Conservation (phyloP, 2,329 filamentous ascomycete species). For the Talaromyces amestolkiae region DNA sequence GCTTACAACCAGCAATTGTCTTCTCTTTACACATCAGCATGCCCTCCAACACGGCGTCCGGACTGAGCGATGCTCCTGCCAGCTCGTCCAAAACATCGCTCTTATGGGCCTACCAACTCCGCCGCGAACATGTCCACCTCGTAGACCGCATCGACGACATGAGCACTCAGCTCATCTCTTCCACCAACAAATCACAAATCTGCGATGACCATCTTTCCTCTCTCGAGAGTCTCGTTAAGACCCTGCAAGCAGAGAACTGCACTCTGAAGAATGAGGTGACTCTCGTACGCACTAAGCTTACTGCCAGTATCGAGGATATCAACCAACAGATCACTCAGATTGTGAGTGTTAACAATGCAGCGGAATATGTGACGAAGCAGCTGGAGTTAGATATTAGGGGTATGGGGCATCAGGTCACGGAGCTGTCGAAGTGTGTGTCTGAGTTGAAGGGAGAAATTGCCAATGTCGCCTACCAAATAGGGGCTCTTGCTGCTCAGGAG, state of each 20-base stretch:
- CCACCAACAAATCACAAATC: conserved; percentile 11
- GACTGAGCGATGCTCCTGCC: conserved; percentile 8
- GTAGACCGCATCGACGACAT: conserved; percentile 28
- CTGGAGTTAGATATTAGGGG: background rate
- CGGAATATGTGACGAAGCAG: background rate
- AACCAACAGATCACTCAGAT: conserved; percentile 12
- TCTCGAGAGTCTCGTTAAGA: conserved; percentile 15
- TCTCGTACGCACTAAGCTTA: conserved; percentile 6
- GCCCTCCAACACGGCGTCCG: conserved; percentile 7
- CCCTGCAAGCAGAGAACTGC: conserved; percentile 18
- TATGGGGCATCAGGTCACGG: conserved; percentile 5
- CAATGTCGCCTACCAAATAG: background rate
- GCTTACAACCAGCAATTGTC: too few relatives aligned
- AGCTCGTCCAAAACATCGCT: conserved; percentile 25
- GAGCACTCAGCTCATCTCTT: conserved; percentile 20
- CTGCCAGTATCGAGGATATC: conserved; percentile 11
- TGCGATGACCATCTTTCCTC: conserved; percentile 11
- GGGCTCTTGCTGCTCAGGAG: background rate
- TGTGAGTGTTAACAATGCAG: background rate
- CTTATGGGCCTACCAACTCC: conserved; percentile 42
- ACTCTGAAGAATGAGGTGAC: conserved; percentile 17
- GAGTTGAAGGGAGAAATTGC: conserved; percentile 1
- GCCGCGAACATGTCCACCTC: conserved; percentile 36
- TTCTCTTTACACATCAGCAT: background rate
- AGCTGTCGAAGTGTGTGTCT: conserved; percentile 4